Evolutionary conservation across 495 filamentous ascomycete species (phyloP), one percentile per base, ranked within the genome.

Genomic region (Trichoderma virens): DNA sequence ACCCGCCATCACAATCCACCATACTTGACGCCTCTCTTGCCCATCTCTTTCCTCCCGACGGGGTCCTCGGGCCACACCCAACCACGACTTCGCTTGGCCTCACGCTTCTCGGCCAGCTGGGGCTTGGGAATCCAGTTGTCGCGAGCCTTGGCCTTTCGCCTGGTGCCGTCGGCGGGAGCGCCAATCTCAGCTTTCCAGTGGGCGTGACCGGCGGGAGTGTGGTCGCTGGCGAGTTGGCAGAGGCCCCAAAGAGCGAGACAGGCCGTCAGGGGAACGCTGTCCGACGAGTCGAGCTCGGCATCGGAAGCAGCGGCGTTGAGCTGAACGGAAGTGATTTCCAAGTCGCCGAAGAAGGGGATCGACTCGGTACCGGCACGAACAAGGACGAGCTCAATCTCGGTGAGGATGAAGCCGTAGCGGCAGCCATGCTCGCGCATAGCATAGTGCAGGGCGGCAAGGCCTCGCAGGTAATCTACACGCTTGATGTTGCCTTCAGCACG

Each of bases 351-450:
- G 67, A 92, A 86, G 0, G 92, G 92, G 3, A 86, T 83, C 25
- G 75, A 75, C 62, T 91, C 89, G 63, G 80, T 85, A 38, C 88
- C 88, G 62, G 89, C 89, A 60, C 92, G 90, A 0, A 95, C 91
- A 71, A 92, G 88, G 34, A 97, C 86, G 14, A 97, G 88, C 77
- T 97, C 92, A 70, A 96, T 96, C 72, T 97, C 92, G 0, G 90
- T 96, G 63, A 96, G 86, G 70, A 97, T 93, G 79, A 96, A 97
- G 34, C 92, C 92, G 73, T 97, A 97, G 59, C 92, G 87, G 67
- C 90, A 93, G 65, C 88, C 88, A 74, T 96, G 90, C 75, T 94
- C 91, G 73, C 92, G 90, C 92, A 97, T 96, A 72, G 86, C 85
- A 54, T 87, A 85, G 73, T 97, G 92, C 31, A 97, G 78, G 65